Conservation (phyloP, 75 land plant species). For the Gnetum montanum region DNA sequence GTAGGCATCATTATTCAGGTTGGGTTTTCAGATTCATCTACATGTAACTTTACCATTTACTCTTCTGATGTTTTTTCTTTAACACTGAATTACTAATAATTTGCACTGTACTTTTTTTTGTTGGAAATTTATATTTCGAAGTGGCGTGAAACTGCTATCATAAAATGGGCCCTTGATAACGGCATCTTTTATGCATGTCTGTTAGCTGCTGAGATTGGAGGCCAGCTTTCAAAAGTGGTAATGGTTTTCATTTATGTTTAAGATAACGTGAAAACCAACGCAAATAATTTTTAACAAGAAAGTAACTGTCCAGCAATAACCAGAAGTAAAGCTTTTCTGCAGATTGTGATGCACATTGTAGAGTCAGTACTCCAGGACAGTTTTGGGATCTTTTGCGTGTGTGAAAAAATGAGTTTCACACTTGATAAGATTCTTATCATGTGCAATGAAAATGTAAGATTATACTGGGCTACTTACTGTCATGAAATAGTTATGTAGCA, state of each 20-base stretch:
- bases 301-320: no score
- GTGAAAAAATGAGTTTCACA: constrained; percentile 1
- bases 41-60: no score
- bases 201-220: constrained; percentile 22
- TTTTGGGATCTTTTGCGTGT: constrained; percentile 8
- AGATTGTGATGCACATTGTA: constrained; percentile 35
- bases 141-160: constrained; percentile 18
- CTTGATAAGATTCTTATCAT: constrained; percentile 4
- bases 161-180: constrained; percentile 31
- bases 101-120: no score
- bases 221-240: constrained; percentile 54
- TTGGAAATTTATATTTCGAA: no score
- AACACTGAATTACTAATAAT: no score
- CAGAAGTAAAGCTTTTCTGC: constrained; percentile 6
- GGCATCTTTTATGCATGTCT: constrained; percentile 21
- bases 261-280: no score
- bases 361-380: constrained; percentile 19
- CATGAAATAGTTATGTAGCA: neutral
- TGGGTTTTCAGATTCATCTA: neutral
- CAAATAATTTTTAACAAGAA: no score
- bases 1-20: constrained; percentile 52
- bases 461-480: constrained; percentile 10
- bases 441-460: no score
- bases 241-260: no score
- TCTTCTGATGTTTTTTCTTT: no score